These are phyloP conservation scores for Fusarium cicatricum DNA, from an alignment of 2,329 filamentous ascomycete species.

Conservation along the genomic window DNA sequence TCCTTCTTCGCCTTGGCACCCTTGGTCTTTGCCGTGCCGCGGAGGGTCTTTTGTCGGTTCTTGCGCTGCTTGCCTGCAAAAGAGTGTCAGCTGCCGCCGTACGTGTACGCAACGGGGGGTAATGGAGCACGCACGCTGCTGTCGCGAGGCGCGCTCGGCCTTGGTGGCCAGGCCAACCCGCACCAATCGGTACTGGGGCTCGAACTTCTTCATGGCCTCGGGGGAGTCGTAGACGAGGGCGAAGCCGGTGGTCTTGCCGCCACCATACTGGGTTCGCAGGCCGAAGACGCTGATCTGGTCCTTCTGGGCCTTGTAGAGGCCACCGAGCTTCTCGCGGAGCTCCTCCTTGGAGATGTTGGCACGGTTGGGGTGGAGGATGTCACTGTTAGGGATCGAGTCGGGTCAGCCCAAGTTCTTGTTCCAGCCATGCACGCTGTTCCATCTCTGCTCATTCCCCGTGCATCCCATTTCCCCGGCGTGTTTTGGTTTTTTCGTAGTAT, in stretches of 20 bases:
- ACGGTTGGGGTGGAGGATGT: conserved; percentile 98
- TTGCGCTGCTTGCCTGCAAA: conserved; percentile 98
- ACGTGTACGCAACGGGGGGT: not conserved
- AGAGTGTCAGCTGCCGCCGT: conserved; percentile 2
- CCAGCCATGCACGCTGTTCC: conserved; percentile 22
- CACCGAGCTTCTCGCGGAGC: conserved; percentile 92
- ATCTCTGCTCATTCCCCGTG: not conserved
- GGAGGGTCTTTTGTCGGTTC: conserved; percentile 99
- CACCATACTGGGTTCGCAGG: conserved; percentile 98
- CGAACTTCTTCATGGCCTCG: conserved; percentile 99
- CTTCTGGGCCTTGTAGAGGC: conserved; percentile 98
- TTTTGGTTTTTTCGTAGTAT: not conserved
- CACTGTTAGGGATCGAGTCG: conserved; percentile 64
- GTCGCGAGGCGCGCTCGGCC: conserved; percentile 96
- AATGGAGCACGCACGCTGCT: conserved; percentile 91
- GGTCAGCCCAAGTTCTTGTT: conserved; percentile 36
- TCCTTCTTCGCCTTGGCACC: conserved; percentile 94
- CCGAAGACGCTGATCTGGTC: conserved; percentile 98
- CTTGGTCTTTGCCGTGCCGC: conserved; percentile 98
- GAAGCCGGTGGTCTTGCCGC: conserved; percentile 99
- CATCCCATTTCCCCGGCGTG: not conserved
- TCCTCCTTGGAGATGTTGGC: conserved; percentile 99
- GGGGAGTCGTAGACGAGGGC: conserved; percentile 97
- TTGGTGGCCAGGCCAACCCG: conserved; percentile 91
- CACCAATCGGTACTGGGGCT: conserved; percentile 97